Base-by-base conservation (phyloP, 2,329 filamentous ascomycete genomes). In the Alternaria novae-zelandiae region DNA sequence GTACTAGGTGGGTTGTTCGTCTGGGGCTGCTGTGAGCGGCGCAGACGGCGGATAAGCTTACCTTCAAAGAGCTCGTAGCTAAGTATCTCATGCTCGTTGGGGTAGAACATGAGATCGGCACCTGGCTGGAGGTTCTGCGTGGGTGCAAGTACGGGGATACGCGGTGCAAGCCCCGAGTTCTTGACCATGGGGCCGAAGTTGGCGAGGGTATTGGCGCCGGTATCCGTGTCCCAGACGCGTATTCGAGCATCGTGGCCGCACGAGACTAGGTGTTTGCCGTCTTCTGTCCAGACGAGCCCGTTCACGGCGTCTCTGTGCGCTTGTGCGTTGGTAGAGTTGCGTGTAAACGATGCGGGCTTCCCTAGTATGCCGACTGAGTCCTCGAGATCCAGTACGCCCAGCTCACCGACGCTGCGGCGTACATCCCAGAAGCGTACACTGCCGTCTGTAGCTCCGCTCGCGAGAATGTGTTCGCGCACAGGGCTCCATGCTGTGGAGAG, bases 351-450 rank as follows among this genome's bases (percentile, higher is more conserved):
- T 80, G 84, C 58, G 76, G 78, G n/a, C 74, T 83, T 23, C 81
- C 83, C 65, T 79, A 81, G 13, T 80, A 94, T 78, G 2, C 94
- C 94, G 4, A 91, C 83, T 3, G 89, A 90, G 74, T 97, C 93
- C 74, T 97, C 93, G 80, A 93, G 89, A 75, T 97, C 92, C 2
- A 98, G 85, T 44, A 91, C 86, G 0, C 90, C 93, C 30, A 98
- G 84, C 20, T 91, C 88, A 7, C 90, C 90, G 20, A 91, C 90
- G 28, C 92, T 91, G 30, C 92, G 89, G 4, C 95, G 87, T 25
- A 97, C 87, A 77, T 98, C 95, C 90, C 95, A 98, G 36, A 97
- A 83, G 21, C 94, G 88, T 3, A 94, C 89, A 10, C 89, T 90
- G 20, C 94, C 94, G 75, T 98, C 94, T 1, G 90, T 88, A n/a